Conservation (phyloP, 352 stramenopile species). For the Globisporangium polare region DNA sequence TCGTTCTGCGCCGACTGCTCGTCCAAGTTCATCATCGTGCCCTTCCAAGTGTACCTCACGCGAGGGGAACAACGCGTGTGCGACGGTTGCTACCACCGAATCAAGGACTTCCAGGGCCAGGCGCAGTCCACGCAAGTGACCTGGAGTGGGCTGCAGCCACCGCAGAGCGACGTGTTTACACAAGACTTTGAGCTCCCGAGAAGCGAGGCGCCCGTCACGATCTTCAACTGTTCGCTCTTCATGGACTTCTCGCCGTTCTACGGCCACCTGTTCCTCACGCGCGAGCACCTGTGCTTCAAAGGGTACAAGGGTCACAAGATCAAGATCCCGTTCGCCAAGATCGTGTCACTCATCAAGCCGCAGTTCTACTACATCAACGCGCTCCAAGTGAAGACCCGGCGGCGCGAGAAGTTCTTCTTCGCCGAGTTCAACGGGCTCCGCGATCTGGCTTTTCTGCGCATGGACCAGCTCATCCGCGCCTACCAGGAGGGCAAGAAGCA, state of each 20-base stretch:
- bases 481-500: conserved; percentile 44
- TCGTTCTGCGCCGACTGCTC: conserved; percentile 72
- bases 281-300: conserved; percentile 64
- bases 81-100: conserved; percentile 68
- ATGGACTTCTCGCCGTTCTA: conserved; percentile 67
- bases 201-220: conserved; percentile 44
- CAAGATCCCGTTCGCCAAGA: conserved; percentile 56
- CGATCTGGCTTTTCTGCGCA: conserved; percentile 61
- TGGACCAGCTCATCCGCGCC: conserved; percentile 69
- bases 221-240: conserved; percentile 81
- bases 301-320: conserved; percentile 43
- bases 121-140: conserved; percentile 51
- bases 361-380: conserved; percentile 87
- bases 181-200: conserved; percentile 42
- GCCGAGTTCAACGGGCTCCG: conserved; percentile 77
- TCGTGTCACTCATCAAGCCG: conserved; percentile 69
- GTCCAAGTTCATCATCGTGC: conserved; percentile 44
- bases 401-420: conserved; percentile 65
- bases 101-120: conserved; percentile 69
- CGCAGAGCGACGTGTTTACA: conserved; percentile 25
- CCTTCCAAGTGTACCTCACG: conserved; percentile 53
- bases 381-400: conserved; percentile 65
- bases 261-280: conserved; percentile 67
- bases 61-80: conserved; percentile 68
- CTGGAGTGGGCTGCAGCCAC: conserved; percentile 58